Conservation (phyloP, 441 rosid genomes). For the Melastoma candidum region DNA sequence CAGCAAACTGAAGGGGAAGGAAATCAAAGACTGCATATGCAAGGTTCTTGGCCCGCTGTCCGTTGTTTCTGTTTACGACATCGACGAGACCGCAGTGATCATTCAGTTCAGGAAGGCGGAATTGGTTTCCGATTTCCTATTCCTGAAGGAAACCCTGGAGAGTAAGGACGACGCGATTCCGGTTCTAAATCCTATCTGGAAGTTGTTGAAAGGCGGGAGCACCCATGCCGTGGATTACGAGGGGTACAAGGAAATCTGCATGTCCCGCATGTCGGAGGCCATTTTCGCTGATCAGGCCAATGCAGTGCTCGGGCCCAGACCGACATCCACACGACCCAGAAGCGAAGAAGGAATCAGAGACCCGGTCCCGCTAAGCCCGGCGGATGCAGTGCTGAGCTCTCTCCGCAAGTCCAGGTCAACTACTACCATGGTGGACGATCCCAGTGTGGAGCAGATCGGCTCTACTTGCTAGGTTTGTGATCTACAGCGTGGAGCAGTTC, state of each 20-base stretch:
- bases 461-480: no score
- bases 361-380: conserved; percentile 11
- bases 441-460: no score
- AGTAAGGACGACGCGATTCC: conserved; percentile 39
- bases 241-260: conserved; percentile 71
- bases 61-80: conserved; percentile 40
- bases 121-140: conserved; percentile 46
- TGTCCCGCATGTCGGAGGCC: conserved; percentile 46
- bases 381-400: conserved; percentile 4
- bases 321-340: neutral
- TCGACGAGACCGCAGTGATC: conserved; percentile 66
- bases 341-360: neutral
- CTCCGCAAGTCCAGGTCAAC: conserved; percentile 7
- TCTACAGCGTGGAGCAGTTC: no score
- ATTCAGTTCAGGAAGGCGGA: conserved; percentile 59
- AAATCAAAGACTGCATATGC: conserved; percentile 55
- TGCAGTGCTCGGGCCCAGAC: conserved; percentile 21
- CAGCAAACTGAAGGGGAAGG: conserved; percentile 41
- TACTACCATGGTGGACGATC: no score
- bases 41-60: conserved; percentile 53
- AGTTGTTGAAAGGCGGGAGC: conserved; percentile 64
- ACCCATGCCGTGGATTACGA: conserved; percentile 65
- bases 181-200: conserved; percentile 68
- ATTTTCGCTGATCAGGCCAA: conserved; percentile 74
- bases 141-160: conserved; percentile 54